phyloP scores from a whole-genome alignment of 176 grass and related monocot genomes.

The Alopecurus myosuroides region DNA sequence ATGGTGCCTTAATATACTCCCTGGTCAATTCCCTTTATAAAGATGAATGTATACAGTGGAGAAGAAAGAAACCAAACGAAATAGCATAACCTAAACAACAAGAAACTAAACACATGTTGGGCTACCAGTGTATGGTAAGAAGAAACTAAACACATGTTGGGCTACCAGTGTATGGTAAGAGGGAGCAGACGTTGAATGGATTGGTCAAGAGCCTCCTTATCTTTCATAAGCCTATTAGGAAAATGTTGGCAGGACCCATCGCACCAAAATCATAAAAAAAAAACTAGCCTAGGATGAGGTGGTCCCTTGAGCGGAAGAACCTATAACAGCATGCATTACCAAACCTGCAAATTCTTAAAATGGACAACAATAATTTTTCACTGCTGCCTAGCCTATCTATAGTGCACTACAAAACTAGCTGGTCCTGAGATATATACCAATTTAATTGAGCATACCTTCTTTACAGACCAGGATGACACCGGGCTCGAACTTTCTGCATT shows the following conservation, averaged over 20 bases:
- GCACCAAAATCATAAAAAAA: too few relatives aligned
- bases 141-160: too few relatives aligned
- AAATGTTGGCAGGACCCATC: not conserved
- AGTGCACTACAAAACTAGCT: not conserved
- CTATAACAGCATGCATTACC: not conserved
- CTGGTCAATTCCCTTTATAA: not conserved
- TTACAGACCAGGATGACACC: slow-evolving; percentile 63
- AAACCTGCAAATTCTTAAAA: not conserved
- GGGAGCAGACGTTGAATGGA: not conserved
- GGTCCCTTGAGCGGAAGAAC: not conserved
- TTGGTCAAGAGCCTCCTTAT: not conserved
- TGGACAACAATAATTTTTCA: not conserved
- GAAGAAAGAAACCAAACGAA: slow-evolving; percentile 5
- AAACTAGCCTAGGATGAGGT: not conserved
- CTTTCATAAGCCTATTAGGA: not conserved
- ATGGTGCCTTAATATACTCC: not conserved
- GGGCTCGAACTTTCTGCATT: slow-evolving; percentile 61
- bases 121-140: not conserved
- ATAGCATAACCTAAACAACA: not conserved
- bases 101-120: not conserved
- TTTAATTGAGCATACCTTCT: slow-evolving; percentile 52
- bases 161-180: too few relatives aligned
- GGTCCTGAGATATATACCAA: not conserved
- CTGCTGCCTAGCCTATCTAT: not conserved
- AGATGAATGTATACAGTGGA: not conserved